Evolutionary conservation across 768 basidiomycete species (phyloP).

Genomic region (Neoboletus subvelutipes): DNA sequence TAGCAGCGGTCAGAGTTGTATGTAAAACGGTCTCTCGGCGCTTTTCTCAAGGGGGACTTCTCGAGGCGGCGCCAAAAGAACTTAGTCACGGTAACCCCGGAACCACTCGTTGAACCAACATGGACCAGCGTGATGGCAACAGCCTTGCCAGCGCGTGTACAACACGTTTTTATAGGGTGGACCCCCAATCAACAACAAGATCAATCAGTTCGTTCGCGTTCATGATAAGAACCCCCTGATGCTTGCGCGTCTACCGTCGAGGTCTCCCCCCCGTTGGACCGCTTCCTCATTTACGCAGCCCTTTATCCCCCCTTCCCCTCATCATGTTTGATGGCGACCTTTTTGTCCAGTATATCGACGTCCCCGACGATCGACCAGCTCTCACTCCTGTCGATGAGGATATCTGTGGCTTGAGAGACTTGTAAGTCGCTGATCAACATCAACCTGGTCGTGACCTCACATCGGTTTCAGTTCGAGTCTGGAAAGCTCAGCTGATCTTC

Average conservation of each 20-base stretch:
- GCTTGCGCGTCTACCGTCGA: constrained; percentile 16
- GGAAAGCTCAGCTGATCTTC: neutral
- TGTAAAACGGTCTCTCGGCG: constrained; percentile 8
- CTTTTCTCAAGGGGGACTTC: constrained; percentile 13
- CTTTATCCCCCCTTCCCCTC: neutral
- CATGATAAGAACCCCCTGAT: constrained; percentile 30
- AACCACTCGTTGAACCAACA: constrained; percentile 22
- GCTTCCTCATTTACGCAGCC: neutral
- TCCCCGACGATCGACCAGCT: constrained; percentile 14
- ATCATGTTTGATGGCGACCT: constrained; percentile 12
- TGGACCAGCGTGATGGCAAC: constrained; percentile 20
- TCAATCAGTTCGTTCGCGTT: constrained; percentile 20
- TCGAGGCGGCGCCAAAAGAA: constrained; percentile 22
- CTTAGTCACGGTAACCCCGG: constrained; percentile 13
- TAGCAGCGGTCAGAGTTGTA: constrained; percentile 11
- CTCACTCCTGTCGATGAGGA: constrained; percentile 29
- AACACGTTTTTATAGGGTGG: constrained; percentile 38
- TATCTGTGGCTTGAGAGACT: constrained; percentile 9
- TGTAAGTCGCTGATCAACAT: constrained; percentile 18
- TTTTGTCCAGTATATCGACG: constrained; percentile 16
- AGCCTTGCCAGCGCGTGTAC: constrained; percentile 34
- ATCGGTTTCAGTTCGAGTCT: constrained; percentile 3
- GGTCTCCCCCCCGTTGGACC: constrained; percentile 1
- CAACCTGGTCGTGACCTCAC: constrained; percentile 9
- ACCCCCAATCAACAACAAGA: constrained; percentile 35